Evolutionary conservation across 768 basidiomycete species (phyloP), one percentile per base, ranked within the genome.

Genomic region (Boletus edulis): DNA sequence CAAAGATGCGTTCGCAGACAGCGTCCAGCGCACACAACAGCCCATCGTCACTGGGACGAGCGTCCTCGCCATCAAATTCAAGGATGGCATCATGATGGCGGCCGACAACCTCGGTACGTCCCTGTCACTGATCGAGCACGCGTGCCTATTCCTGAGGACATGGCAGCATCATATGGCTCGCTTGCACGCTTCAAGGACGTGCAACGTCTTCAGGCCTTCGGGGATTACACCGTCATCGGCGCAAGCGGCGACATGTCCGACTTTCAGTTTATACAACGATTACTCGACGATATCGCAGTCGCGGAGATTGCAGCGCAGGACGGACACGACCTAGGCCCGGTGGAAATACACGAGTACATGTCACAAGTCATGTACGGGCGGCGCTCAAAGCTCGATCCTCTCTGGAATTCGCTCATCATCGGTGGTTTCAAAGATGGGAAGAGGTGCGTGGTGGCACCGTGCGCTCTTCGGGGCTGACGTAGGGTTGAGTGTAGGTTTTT

Each of bases 41-140:
- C 97, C 97, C 11, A 86, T 98, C 56, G 93, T 98, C 10, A 98
- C 96, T 0, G 97, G 96, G 54, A 95, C 96, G n/a, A 91, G 89
- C 53, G 94, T 99, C 6, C 81, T 99, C 34, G 97, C 89, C 3
- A 78, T 99, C 73, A 91, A 91, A 73, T 98, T 82, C 81, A 94
- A 95, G 72, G 94, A 92, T 64, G 97, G 97, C 10, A 84, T 99
- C 60, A 96, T 99, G 91, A 86, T 99, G 80, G 94, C 97, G 31
- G 94, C 97, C 37, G 97, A 99, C 78, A 98, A 89, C 66, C 87
- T 98, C 48, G 95, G 95, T 95, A 58, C 52, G 82, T 70, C 49
- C 54, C 9, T 32, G 18, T 37, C 22, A 37, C 24, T 29, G 32
- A 46, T 32, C 29, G 9, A 14, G 1, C 31, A 37, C n/a, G 32